These are phyloP conservation scores for Fistulina hepatica DNA, from an alignment of 1,284 basidiomycete genomes.

Conservation along the genomic window DNA sequence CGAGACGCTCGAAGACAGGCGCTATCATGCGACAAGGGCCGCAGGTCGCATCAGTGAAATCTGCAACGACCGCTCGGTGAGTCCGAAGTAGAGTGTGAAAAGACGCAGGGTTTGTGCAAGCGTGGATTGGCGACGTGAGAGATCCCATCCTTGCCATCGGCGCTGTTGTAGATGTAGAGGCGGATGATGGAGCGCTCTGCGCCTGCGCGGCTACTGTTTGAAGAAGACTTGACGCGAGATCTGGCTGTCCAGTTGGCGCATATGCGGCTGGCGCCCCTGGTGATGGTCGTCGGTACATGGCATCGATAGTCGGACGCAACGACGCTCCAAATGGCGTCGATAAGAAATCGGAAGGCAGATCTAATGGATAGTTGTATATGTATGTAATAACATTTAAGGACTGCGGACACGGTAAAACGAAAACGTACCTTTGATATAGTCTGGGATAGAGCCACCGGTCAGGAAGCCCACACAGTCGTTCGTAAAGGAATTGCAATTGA, in stretches of 20 bases:
- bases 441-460: conserved; percentile 68
- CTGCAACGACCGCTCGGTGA: conserved; percentile 36
- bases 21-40: conserved; percentile 38
- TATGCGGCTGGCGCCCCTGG: conserved; percentile 27
- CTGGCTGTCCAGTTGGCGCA: conserved; percentile 33
- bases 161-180: conserved; percentile 1
- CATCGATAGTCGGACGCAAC: conserved; percentile 79
- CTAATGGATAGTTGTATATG: conserved; percentile 28
- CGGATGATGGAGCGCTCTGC: conserved; percentile 11
- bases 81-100: conserved; percentile 31
- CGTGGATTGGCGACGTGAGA: conserved; percentile 49
- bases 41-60: conserved; percentile 36
- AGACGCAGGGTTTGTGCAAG: conserved; percentile 34
- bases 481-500: conserved; percentile 88
- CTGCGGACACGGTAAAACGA: no score
- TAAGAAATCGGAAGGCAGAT: conserved; percentile 81
- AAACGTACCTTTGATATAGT: conserved; percentile 58
- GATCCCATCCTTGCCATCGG: conserved; percentile 33
- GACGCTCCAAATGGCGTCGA: conserved; percentile 85
- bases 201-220: conserved; percentile 48
- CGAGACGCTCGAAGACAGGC: conserved; percentile 34
- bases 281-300: conserved; percentile 60
- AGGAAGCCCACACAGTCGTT: conserved; percentile 80
- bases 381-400: no score
- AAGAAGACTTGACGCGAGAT: conserved; percentile 48